Percentiles rank a stretch among this genome's conserved stretches.
phyloP scores from a whole-genome alignment of 345 rosid species.

The Populus deltoides region DNA sequence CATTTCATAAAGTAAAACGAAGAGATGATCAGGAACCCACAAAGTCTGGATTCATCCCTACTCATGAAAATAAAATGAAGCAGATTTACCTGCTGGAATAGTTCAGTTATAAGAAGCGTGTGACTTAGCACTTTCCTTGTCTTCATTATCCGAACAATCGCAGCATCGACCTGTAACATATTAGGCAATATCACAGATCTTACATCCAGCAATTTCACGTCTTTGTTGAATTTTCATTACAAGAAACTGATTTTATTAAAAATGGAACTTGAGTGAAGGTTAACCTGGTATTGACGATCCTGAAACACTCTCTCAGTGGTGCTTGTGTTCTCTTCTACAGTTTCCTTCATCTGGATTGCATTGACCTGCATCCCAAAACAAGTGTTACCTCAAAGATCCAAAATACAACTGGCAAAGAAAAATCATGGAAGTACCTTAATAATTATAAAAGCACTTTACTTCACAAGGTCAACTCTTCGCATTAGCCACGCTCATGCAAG shows the following conservation, averaged over 20 bases:
- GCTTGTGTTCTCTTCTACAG: slow-evolving; percentile 95
- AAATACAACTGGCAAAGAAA: not conserved
- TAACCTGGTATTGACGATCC: slow-evolving; percentile 98
- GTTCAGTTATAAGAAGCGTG: slow-evolving; percentile 98
- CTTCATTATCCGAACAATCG: slow-evolving; percentile 98
- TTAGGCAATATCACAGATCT: not conserved
- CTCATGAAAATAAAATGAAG: not conserved
- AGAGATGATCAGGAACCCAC: not conserved
- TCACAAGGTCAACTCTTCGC: not conserved
- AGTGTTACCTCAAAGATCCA: not conserved
- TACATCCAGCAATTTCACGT: slow-evolving; percentile 3
- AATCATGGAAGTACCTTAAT: not conserved
- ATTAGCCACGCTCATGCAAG: not conserved
- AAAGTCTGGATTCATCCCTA: not conserved
- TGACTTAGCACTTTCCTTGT: slow-evolving; percentile 95
- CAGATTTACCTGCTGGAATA: slow-evolving; percentile 85
- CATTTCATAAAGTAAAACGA: not conserved
- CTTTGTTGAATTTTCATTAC: not conserved
- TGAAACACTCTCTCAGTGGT: slow-evolving; percentile 98
- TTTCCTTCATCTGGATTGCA: slow-evolving; percentile 99
- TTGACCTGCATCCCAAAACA: slow-evolving; percentile 62
- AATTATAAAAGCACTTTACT: not conserved
- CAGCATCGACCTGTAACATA: slow-evolving; percentile 80
- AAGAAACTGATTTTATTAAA: not conserved
- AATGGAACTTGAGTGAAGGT: not conserved